Evolutionary conservation across 208 protist species (phyloP), one percentile per base, ranked within the genome.

Genomic region (Wallacemonas sp.): DNA sequence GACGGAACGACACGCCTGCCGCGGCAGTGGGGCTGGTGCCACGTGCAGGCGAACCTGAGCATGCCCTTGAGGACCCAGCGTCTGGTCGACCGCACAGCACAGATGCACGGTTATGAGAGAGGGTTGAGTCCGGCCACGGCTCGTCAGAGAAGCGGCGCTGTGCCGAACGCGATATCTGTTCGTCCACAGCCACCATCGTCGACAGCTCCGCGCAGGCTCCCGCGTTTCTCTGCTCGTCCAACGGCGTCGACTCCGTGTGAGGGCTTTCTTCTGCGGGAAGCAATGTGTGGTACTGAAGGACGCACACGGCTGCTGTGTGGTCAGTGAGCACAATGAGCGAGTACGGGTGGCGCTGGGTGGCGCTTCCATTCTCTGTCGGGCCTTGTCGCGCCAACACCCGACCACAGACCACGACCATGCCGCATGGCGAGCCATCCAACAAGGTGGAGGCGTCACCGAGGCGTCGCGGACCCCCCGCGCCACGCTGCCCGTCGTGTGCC

Each of bases 371-470:
- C 5, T 54, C 22, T 4, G 36, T 27, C 13, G 71, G 68, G 1
- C 59, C 60, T 9, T 73, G 57, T n/a, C 33, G 68, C 15, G 72
- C 66, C 45, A 89, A 55, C 8, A 89, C 73, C 24, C 83, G 83
- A 2, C 73, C 83, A 22, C 66, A 74, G n/a, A 89, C 61, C 17
- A 60, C 59, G 2, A 89, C 76, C 13, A 32, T 36, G 36, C 71
- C 70, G 63, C 83, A 85, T 30, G 70, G 39, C 1, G 50, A 32
- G 3, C 78, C 71, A 42, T 89, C 83, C 0, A 89, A 30, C 0
- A 73, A 26, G 6, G 85, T 53, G 27, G 79, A 73, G 57, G 66
- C 62, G 26, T 78, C 83, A 36, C 83, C 70, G 0, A 85, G 22
- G 6, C 82, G 78, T 30, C 24, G 34, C 9, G 74, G 21, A 37